phyloP scores from a whole-genome alignment of 2,329 filamentous ascomycete genomes.

The Alternaria panax region DNA sequence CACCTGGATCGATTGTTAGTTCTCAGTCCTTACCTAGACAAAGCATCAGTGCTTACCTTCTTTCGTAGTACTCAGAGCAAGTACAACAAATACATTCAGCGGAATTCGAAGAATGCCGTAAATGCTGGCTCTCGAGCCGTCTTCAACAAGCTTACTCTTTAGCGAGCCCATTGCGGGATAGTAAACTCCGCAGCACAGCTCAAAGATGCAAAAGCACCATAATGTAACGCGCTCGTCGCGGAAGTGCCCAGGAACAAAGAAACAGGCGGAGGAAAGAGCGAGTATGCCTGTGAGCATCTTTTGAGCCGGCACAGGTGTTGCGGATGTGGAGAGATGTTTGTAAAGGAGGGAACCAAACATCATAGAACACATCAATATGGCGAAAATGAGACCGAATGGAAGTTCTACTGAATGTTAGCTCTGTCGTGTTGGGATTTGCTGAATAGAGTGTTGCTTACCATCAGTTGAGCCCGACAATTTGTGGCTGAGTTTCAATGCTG shows the following conservation, averaged over 20 bases:
- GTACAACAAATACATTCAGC: conserved; percentile 56
- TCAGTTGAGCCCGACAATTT: conserved; percentile 37
- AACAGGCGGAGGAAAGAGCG: conserved; percentile 37
- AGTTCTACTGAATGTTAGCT: conserved; percentile 33
- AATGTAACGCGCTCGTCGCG: conserved; percentile 59
- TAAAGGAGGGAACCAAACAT: conserved; percentile 66
- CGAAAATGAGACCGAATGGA: conserved; percentile 63
- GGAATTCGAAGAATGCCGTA: conserved; percentile 67
- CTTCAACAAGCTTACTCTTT: conserved; percentile 63
- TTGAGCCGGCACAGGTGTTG: conserved; percentile 31
- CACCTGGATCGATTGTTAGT: conserved; percentile 29
- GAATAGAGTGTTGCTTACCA: conserved; percentile 23
- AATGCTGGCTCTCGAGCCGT: conserved; percentile 61
- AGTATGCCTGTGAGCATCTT: conserved; percentile 41
- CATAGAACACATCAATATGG: conserved; percentile 66
- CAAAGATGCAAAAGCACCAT: conserved; percentile 65
- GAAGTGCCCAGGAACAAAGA: conserved; percentile 50
- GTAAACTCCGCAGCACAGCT: conserved; percentile 65
- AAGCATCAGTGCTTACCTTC: conserved; percentile 32
- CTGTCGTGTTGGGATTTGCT: too few relatives aligned
- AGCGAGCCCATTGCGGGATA: conserved; percentile 64
- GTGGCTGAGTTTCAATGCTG: conserved; percentile 56
- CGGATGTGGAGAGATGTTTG: conserved; percentile 45
- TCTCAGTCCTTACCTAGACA: background rate
- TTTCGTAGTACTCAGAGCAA: conserved; percentile 43